Percentiles rank a stretch among this genome's conserved stretches.
Conservation (phyloP, 495 filamentous ascomycete species). For the Podospora pseudoanserina region DNA sequence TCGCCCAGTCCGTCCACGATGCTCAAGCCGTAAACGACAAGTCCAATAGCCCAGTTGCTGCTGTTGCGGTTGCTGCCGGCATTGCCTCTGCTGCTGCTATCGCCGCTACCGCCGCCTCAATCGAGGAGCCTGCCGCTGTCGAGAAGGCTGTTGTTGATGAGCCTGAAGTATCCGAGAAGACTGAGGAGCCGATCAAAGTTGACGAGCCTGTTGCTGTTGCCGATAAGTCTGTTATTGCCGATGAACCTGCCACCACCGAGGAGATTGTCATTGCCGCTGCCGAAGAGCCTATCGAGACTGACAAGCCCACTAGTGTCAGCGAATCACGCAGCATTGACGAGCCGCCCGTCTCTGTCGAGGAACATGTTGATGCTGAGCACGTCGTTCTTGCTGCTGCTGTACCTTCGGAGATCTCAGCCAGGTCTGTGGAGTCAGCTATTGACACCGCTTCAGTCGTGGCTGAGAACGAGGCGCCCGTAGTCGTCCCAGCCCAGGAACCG, state of each 20-base stretch:
- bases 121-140: conserved; percentile 10
- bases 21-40: background rate
- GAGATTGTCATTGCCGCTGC: conserved; percentile 2
- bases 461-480: background rate
- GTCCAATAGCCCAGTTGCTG: background rate
- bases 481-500: background rate
- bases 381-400: background rate
- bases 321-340: background rate
- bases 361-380: conserved; percentile 10
- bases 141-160: conserved; percentile 13
- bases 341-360: conserved; percentile 9
- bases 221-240: background rate
- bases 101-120: background rate
- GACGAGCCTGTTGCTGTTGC: conserved; percentile 17
- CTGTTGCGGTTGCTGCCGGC: conserved; percentile 6
- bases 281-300: background rate
- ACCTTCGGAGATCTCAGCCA: background rate
- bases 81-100: conserved; percentile 9
- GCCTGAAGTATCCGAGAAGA: conserved; percentile 7
- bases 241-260: background rate
- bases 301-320: conserved; percentile 1
- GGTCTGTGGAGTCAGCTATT: background rate
- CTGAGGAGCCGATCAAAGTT: conserved; percentile 13
- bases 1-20: background rate
- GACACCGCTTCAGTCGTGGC: background rate